A percentile compares a stretch with the other conserved stretches of the same genome.
Conservation (phyloP, 140 eudicot genomes). For the Anethum foeniculum region DNA sequence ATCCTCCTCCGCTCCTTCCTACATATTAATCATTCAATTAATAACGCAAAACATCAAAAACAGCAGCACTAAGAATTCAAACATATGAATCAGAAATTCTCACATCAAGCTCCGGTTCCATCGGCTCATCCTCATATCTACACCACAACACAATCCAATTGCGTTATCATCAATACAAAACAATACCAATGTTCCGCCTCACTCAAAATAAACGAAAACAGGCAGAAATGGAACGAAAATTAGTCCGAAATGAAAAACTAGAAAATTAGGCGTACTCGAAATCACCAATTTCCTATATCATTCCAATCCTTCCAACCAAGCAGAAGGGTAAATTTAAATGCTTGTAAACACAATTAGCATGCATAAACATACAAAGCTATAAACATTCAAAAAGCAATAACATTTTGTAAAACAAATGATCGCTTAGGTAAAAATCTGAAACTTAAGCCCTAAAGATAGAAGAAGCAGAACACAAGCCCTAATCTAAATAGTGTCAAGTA, state of each 20-base stretch:
- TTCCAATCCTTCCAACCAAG: neutral
- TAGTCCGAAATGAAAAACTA: too few relatives aligned
- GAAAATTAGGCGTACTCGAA: too few relatives aligned
- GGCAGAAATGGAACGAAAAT: too few relatives aligned
- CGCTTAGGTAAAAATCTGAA: too few relatives aligned
- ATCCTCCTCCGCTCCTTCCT: conserved; percentile 70
- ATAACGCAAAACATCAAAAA: neutral
- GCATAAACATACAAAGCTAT: neutral
- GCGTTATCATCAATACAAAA: neutral
- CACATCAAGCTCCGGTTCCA: conserved; percentile 9
- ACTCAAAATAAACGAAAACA: neutral
- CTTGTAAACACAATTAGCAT: neutral
- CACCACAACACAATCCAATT: neutral
- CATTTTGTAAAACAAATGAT: too few relatives aligned
- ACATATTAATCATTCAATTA: neutral
- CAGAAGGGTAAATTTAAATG: neutral
- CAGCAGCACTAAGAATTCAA: neutral
- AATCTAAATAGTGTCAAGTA: neutral
- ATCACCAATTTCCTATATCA: neutral
- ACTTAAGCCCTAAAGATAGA: too few relatives aligned
- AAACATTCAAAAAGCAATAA: neutral
- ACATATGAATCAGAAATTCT: neutral
- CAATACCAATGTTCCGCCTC: neutral
- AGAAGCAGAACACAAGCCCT: neutral
- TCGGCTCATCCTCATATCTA: conserved; percentile 10